Evolutionary conservation across 495 filamentous ascomycete species (phyloP).

Genomic region (Aspergillus taichungensis): DNA sequence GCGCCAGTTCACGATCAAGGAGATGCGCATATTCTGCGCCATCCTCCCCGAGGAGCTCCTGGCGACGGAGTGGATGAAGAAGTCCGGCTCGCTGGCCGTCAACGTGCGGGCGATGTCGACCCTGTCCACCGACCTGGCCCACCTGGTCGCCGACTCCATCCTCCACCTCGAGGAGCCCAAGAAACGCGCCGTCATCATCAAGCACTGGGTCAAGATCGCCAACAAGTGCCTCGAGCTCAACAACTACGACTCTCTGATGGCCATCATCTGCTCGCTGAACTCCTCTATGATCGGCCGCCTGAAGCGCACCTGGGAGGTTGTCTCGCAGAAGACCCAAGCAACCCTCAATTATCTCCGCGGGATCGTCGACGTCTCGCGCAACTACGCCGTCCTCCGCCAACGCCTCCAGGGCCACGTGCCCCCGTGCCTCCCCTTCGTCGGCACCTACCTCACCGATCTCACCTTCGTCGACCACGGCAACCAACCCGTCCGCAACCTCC

Average conservation of each 20-base stretch:
- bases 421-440: conserved; percentile 93
- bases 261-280: conserved; percentile 88
- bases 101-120: conserved; percentile 94
- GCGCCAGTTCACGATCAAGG: conserved; percentile 87
- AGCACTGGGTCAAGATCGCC: conserved; percentile 97
- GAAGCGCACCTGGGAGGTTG: conserved; percentile 85
- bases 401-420: conserved; percentile 82
- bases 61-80: conserved; percentile 87
- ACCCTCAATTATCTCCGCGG: conserved; percentile 66
- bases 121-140: conserved; percentile 82
- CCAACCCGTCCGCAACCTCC: conserved; percentile 47
- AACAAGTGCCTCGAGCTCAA: conserved; percentile 78
- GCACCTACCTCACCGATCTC: conserved; percentile 84
- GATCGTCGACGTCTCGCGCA: conserved; percentile 81
- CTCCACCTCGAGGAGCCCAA: conserved; percentile 79
- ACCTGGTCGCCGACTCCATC: conserved; percentile 93
- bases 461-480: conserved; percentile 84
- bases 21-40: conserved; percentile 85
- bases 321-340: conserved; percentile 77
- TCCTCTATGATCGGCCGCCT: conserved; percentile 87
- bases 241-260: conserved; percentile 96
- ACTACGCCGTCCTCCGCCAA: conserved; percentile 83
- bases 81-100: conserved; percentile 64
- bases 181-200: conserved; percentile 82
- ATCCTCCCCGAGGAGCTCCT: conserved; percentile 93